These are phyloP conservation scores for Diaporthe citri DNA, from an alignment of 2,329 filamentous ascomycete species.

Conservation along the genomic window DNA sequence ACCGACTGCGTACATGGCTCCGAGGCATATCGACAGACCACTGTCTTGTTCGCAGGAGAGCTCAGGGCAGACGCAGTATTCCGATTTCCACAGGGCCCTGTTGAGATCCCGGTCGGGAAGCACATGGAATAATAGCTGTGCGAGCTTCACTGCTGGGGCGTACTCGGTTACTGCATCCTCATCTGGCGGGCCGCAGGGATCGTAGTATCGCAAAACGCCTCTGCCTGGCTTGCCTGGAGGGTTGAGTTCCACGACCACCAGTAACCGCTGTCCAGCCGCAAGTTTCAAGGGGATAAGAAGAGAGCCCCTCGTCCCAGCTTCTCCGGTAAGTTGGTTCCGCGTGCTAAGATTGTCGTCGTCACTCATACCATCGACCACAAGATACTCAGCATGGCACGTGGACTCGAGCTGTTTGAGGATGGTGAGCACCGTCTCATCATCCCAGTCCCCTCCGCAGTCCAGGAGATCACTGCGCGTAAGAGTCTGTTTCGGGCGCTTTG, in stretches of 20 bases:
- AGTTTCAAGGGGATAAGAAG: slow-evolving; percentile 1
- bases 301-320: neutral
- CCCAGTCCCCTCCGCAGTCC: slow-evolving; percentile 20
- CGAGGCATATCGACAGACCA: slow-evolving; percentile 25
- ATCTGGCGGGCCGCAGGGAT: neutral
- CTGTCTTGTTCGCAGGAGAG: slow-evolving; percentile 6
- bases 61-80: slow-evolving; percentile 27
- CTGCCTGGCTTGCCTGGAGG: neutral
- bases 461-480: slow-evolving; percentile 11
- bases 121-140: neutral
- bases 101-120: slow-evolving; percentile 2
- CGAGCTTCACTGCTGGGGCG: neutral
- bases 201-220: slow-evolving; percentile 9
- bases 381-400: neutral
- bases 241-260: slow-evolving; percentile 15
- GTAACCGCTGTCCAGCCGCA: neutral
- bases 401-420: slow-evolving; percentile 25
- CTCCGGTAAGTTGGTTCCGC: neutral
- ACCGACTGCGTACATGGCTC: slow-evolving; percentile 27
- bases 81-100: neutral
- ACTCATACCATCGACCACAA: slow-evolving; percentile 22
- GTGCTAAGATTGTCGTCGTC: neutral
- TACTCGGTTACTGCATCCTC: neutral
- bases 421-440: slow-evolving; percentile 25
- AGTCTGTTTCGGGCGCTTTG: slow-evolving; percentile 20